Percentiles rank a stretch among this genome's conserved stretches.
phyloP scores from a whole-genome alignment of 106 monocot species.

The Acorus calamus region DNA sequence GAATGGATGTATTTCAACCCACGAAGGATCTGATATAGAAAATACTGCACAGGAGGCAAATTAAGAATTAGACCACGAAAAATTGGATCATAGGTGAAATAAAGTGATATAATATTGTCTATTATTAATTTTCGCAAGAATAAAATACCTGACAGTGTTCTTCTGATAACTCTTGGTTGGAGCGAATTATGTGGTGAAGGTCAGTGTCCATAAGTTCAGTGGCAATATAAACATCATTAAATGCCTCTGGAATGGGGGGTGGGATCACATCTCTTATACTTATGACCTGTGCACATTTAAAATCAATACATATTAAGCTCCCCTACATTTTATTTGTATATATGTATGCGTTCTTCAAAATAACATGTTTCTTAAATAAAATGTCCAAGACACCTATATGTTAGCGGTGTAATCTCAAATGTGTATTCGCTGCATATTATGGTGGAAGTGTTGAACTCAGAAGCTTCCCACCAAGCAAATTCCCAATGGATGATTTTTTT shows the following conservation, averaged over 20 bases:
- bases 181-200: slow-evolving; percentile 67
- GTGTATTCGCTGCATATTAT: too few relatives aligned
- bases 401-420: too few relatives aligned
- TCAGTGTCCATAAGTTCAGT: slow-evolving; percentile 85
- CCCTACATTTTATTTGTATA: too few relatives aligned
- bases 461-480: too few relatives aligned
- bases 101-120: not conserved
- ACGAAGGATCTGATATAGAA: slow-evolving; percentile 91
- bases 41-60: slow-evolving; percentile 50
- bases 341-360: too few relatives aligned
- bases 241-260: slow-evolving; percentile 42
- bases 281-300: slow-evolving; percentile 30
- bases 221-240: slow-evolving; percentile 66
- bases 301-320: too few relatives aligned
- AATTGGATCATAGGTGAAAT: not conserved
- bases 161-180: slow-evolving; percentile 53
- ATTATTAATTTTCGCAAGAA: not conserved
- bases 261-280: slow-evolving; percentile 66
- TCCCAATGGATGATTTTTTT: too few relatives aligned
- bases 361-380: too few relatives aligned
- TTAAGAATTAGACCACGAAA: not conserved
- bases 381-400: too few relatives aligned
- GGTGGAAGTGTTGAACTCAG: too few relatives aligned
- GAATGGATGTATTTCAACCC: slow-evolving; percentile 97
- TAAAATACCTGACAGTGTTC: slow-evolving; percentile 55